phyloP scores from a whole-genome alignment of 495 filamentous ascomycete genomes.

The Thermothielavioides terrestris region DNA sequence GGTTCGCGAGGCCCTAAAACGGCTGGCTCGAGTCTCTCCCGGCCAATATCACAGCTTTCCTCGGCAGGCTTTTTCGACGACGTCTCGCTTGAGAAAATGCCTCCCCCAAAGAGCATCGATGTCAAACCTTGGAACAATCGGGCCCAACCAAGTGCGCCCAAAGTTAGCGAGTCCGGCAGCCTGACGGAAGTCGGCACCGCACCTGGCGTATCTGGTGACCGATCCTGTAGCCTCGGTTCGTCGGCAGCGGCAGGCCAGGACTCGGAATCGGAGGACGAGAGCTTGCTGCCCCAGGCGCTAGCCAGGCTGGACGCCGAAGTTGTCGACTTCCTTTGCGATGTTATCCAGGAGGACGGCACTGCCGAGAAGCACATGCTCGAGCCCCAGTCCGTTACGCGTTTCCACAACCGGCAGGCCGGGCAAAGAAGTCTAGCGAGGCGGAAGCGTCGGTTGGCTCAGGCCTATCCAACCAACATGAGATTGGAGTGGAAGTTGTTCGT shows the following conservation, averaged over 20 bases:
- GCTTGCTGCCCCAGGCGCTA: conserved; percentile 36
- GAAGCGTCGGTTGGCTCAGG: conserved; percentile 19
- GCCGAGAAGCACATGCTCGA: conserved; percentile 40
- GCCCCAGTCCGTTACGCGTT: conserved; percentile 25
- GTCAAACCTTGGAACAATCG: conserved; percentile 15
- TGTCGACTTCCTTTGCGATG: conserved; percentile 45
- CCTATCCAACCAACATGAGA: conserved; percentile 18
- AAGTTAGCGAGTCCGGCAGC: conserved; percentile 10
- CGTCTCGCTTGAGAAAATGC: conserved; percentile 30
- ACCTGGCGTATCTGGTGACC: conserved; percentile 9
- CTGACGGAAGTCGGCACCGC: conserved; percentile 7
- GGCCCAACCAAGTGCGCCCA: conserved; percentile 13
- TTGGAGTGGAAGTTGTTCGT: conserved; percentile 51
- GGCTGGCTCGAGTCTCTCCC: conserved; percentile 25
- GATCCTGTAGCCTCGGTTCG: conserved; percentile 15
- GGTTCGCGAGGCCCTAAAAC: conserved; percentile 27
- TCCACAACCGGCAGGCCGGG: conserved; percentile 15
- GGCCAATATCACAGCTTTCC: conserved; percentile 33
- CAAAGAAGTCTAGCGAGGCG: conserved; percentile 32
- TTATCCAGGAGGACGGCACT: conserved; percentile 43
- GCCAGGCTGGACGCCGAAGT: conserved; percentile 36
- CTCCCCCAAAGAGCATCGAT: conserved; percentile 23
- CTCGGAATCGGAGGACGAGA: conserved; percentile 30
- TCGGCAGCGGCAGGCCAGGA: conserved; percentile 12
- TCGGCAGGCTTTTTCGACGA: conserved; percentile 29